Percentiles rank a stretch among this genome's conserved stretches.
Conservation (phyloP, 2,329 filamentous ascomycete species). For the Diaporthe eres region DNA sequence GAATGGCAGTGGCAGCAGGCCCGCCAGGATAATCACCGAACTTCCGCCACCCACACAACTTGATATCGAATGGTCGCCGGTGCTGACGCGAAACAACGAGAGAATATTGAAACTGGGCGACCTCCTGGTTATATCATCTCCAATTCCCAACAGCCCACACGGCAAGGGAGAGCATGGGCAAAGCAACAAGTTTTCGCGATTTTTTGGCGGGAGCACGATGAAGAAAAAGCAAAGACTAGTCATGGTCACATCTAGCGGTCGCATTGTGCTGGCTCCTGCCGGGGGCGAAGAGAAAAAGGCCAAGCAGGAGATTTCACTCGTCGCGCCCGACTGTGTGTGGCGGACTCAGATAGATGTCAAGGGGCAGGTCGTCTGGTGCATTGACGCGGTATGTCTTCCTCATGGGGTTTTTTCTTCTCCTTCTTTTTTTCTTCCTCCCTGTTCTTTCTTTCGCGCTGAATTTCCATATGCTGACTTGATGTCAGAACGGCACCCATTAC, state of each 20-base stretch:
- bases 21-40: conserved; percentile 90
- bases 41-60: conserved; percentile 95
- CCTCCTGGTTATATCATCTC: conserved; percentile 84
- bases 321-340: conserved; percentile 82
- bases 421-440: conserved; percentile 19
- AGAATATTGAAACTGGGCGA: conserved; percentile 96
- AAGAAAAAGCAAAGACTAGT: conserved; percentile 96
- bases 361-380: conserved; percentile 87
- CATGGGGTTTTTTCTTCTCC: conserved; percentile 4
- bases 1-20: conserved; percentile 66
- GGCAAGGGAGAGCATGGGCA: conserved; percentile 77
- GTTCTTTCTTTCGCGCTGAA: conserved; percentile 11
- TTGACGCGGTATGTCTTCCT: conserved; percentile 86
- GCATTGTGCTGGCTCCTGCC: conserved; percentile 89
- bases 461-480: conserved; percentile 15
- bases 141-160: conserved; percentile 81
- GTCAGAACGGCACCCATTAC: conserved; percentile 87
- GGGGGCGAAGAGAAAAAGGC: conserved; percentile 96
- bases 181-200: conserved; percentile 91
- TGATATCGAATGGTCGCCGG: conserved; percentile 98
- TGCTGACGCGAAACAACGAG: conserved; percentile 91
- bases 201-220: conserved; percentile 90
- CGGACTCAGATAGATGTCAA: conserved; percentile 87
- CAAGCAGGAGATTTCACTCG: conserved; percentile 91
- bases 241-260: conserved; percentile 92